Conservation (phyloP, 1,284 basidiomycete species). For the Marasmius oreades region DNA sequence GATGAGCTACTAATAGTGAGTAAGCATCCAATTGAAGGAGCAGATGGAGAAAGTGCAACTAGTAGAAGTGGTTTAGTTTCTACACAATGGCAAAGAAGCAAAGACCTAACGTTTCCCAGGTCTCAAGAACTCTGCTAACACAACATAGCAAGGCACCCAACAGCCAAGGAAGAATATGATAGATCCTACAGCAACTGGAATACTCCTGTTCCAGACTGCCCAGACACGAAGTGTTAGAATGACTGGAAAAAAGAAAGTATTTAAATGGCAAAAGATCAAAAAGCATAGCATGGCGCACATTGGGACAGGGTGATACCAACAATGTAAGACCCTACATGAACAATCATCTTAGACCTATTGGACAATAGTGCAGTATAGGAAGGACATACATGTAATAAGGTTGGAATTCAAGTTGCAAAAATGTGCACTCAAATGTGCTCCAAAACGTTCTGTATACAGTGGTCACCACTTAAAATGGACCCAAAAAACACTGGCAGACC, state of each 20-base stretch:
- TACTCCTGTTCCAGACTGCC: neutral
- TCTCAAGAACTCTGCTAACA: neutral
- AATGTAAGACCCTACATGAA: neutral
- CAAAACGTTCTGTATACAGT: neutral
- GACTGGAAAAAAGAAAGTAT: neutral
- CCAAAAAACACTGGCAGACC: neutral
- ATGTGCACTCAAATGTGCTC: neutral
- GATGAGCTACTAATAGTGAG: neutral
- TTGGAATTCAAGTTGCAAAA: neutral
- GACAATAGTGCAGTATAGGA: too few relatives aligned
- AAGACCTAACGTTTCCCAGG: neutral
- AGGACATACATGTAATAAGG: neutral
- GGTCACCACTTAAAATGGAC: too few relatives aligned
- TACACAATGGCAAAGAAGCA: too few relatives aligned
- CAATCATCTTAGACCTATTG: neutral
- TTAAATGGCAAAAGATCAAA: neutral
- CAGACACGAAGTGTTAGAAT: neutral
- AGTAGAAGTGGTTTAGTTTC: too few relatives aligned
- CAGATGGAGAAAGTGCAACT: neutral
- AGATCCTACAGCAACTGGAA: neutral
- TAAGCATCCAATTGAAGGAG: neutral
- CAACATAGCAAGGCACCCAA: neutral
- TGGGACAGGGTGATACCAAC: neutral
- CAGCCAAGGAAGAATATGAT: neutral
- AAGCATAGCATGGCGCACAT: neutral